Percentiles rank a stretch among this genome's conserved stretches.
Evolutionary conservation across 768 basidiomycete species (phyloP).

Genomic region (Leccinum truebloodii): DNA sequence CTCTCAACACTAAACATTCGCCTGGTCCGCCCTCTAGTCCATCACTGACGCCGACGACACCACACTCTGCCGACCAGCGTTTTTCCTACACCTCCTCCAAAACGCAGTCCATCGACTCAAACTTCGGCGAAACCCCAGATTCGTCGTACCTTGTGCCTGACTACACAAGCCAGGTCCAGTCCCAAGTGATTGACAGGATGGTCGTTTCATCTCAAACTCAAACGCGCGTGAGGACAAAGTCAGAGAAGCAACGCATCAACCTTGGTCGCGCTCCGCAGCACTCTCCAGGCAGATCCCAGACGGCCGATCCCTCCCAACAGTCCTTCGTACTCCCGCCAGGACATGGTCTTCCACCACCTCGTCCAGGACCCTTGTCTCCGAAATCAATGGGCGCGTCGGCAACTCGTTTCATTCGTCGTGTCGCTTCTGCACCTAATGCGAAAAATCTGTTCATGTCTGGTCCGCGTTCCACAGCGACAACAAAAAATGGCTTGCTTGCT

Average conservation of each 20-base stretch:
- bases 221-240: slow-evolving; percentile 42
- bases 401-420: slow-evolving; percentile 89
- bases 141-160: slow-evolving; percentile 34
- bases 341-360: slow-evolving; percentile 33
- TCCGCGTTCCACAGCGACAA: slow-evolving; percentile 57
- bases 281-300: slow-evolving; percentile 26
- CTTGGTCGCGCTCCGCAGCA: slow-evolving; percentile 47
- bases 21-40: slow-evolving; percentile 43
- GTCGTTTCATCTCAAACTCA: slow-evolving; percentile 11
- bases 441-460: slow-evolving; percentile 80
- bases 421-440: slow-evolving; percentile 95
- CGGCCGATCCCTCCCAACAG: slow-evolving; percentile 41
- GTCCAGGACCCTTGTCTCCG: slow-evolving; percentile 60
- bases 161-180: slow-evolving; percentile 15
- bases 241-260: slow-evolving; percentile 48
- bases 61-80: slow-evolving; percentile 55
- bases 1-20: slow-evolving; percentile 22
- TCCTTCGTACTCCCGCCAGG: slow-evolving; percentile 37
- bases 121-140: slow-evolving; percentile 36
- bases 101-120: slow-evolving; percentile 74
- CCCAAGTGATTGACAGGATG: slow-evolving; percentile 22
- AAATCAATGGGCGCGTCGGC: slow-evolving; percentile 72
- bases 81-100: slow-evolving; percentile 81
- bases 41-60: slow-evolving; percentile 56
- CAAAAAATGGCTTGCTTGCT: slow-evolving; percentile 77